Evolutionary conservation across 225 moss, liverwort and hornwort species (phyloP).

Genomic region (Antitrichia curtipendula): DNA sequence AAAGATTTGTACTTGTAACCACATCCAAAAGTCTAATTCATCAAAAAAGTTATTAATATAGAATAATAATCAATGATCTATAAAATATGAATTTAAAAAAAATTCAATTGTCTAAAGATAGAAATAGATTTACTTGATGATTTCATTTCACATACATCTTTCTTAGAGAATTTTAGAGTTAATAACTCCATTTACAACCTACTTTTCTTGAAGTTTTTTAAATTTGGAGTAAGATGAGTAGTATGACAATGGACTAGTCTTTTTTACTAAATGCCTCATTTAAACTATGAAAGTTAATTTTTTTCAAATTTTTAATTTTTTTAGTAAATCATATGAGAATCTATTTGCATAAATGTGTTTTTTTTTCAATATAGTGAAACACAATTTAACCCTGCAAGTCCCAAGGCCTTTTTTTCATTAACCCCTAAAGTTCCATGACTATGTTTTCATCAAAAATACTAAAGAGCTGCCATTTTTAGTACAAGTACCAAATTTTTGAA

Average conservation of each 20-base stretch:
- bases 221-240: not conserved
- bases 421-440: too few species aligned
- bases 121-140: not conserved
- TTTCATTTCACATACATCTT: not conserved
- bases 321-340: not conserved
- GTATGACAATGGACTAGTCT: not conserved
- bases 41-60: not conserved
- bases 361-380: rapidly evolving
- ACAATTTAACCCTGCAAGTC: not conserved
- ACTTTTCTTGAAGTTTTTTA: too few species aligned
- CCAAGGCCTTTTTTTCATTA: too few species aligned
- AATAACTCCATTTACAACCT: too few species aligned
- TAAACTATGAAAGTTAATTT: not conserved
- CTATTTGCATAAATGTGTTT: not conserved
- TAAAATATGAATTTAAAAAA: not conserved
- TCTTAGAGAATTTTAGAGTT: too few species aligned
- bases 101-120: not conserved
- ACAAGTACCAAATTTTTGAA: too few species aligned
- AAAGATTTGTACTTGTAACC: not conserved
- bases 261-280: not conserved
- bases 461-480: too few species aligned
- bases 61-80: not conserved
- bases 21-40: not conserved
- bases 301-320: not conserved
- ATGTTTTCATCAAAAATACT: too few species aligned